Base-by-base conservation (phyloP, 2,329 filamentous ascomycete genomes). In the Aspergillus sp. region DNA sequence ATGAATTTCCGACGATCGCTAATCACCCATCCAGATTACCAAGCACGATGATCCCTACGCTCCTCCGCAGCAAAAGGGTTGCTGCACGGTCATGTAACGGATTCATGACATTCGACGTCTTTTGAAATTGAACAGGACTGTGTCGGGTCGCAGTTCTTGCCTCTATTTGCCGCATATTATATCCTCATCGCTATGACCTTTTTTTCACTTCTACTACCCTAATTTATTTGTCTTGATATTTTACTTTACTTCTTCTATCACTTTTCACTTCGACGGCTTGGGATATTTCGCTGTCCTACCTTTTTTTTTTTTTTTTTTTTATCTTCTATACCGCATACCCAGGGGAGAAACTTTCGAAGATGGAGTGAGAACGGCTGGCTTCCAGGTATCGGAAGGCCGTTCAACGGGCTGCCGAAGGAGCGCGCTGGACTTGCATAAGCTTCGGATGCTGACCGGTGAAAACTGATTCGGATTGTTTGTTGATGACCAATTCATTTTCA, bases 31-130 rank as follows among this genome's bases (percentile, higher is more conserved):
- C 42, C 51, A 87, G 84, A 92, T 98, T 66, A 92, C 96, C 74
- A 94, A 92, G 83, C 89, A 90, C 77, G 95, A 98, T 76, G 95
- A 99, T 76, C 95, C 95, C n/a, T 99, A 99, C 77, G 92, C 94
- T 72, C 94, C 94, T 68, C 94, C 96, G 82, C 92, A 96, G 81
- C 91, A 86, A 58, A 90, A 88, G 74, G 90, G 92, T 71, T 99
- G 95, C 87, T 99, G 95, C 82, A 85, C 90, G 72, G 88, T 99
- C 80, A 98, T 98, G 94, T 98, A 84, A 81, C 69, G 69, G 65
- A 54, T 61, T 67, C 67, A 72, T 70, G 70, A 72, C 68, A 67
- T 62, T 42, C 59, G 58, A 57, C 56, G 58, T 56, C 55, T 59
- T 49, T 63, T 56, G 56, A 59, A 58, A 57, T 65, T 55, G 56